Evolutionary conservation across 139 green algal species (phyloP), one percentile per base, ranked within the genome.

Genomic region (Mesotaenium endlicherianum): DNA sequence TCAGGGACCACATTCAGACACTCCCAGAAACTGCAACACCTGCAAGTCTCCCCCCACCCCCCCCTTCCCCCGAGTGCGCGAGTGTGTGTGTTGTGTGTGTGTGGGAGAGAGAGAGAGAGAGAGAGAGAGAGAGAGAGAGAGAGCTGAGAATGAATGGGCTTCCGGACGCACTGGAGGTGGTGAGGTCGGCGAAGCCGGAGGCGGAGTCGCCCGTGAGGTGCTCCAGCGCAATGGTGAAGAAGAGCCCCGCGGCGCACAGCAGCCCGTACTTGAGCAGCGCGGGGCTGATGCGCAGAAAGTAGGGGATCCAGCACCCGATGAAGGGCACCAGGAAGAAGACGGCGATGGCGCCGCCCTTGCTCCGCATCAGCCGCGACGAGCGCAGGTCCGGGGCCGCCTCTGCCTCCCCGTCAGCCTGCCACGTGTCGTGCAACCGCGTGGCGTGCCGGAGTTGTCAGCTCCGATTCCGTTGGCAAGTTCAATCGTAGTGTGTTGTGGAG

Each of bases 201-300:
- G 16, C 40, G 8, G 34, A 53, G 68, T 82, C 75, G 1, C 26
- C 36, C 3, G 31, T 34, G 4, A 82, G 30, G 34, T 82, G 57
- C 17, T 74, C 34, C 14, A 82, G 39, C 2, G 75, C 57, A 11
- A 82, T 30, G 16, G 50, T 39, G 53, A 82, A 44, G 55, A 82
- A 82, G 53, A 82, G 75, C 26, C 75, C 75, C 0, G 40, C 39
- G 0, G 36, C 57, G 1, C 72, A 82, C 30, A 82, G 53, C 26
- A 53, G 72, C 11, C 75, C 75, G 2, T 70, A 74, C n/a, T 45
- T 53, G 50, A 82, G n/a, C 8, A 82, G 4, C 6, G 38, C 17
- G 2, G 20, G 36, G 20, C n/a, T 38, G 31, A 82, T 30, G 17
- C 30, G 55, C 20, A 82, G 30, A 41, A 82, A 82, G 75, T 59